Percentiles rank a stretch among this genome's conserved stretches.
These are phyloP conservation scores for Monosporozyma solicola DNA, from an alignment of 805 yeast genomes.

Conservation along the genomic window DNA sequence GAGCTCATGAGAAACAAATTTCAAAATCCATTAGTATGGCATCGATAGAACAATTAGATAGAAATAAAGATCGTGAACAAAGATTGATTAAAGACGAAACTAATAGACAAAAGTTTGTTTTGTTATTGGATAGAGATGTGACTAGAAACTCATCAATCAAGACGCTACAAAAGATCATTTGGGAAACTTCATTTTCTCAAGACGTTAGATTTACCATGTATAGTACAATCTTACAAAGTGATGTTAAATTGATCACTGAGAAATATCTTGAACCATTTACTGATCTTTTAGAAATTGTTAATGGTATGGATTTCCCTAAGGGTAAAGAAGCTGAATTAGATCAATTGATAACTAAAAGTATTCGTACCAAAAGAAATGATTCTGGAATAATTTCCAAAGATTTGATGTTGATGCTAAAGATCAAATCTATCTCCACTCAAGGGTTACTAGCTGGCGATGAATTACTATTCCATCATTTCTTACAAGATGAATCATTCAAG, in stretches of 20 bases:
- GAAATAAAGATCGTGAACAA: conserved; percentile 22
- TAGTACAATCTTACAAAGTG: conserved; percentile 20
- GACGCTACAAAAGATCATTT: conserved; percentile 19
- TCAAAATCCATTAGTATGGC: conserved; percentile 31
- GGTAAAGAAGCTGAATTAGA: conserved; percentile 26
- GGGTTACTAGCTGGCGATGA: conserved; percentile 33
- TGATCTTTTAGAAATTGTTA: conserved; percentile 28
- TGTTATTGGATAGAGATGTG: conserved; percentile 24
- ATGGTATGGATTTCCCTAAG: conserved; percentile 25
- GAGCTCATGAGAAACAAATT: conserved; percentile 49
- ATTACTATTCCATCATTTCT: conserved; percentile 27
- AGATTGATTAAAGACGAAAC: conserved; percentile 20
- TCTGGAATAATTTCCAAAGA: conserved; percentile 13
- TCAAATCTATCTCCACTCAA: conserved; percentile 30
- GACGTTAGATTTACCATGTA: conserved; percentile 19
- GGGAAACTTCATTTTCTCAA: conserved; percentile 25
- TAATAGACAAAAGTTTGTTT: conserved; percentile 19
- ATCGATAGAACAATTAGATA: conserved; percentile 27
- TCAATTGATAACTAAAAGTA: conserved; percentile 13
- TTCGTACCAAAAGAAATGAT: conserved; percentile 12
- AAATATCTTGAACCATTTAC: conserved; percentile 32
- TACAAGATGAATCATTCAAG: conserved; percentile 16
- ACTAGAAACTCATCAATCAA: conserved; percentile 26
- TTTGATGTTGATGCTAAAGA: conserved; percentile 24
- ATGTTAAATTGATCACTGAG: conserved; percentile 15